phyloP scores from a whole-genome alignment of 1,284 basidiomycete species.

The Ustilago curta region DNA sequence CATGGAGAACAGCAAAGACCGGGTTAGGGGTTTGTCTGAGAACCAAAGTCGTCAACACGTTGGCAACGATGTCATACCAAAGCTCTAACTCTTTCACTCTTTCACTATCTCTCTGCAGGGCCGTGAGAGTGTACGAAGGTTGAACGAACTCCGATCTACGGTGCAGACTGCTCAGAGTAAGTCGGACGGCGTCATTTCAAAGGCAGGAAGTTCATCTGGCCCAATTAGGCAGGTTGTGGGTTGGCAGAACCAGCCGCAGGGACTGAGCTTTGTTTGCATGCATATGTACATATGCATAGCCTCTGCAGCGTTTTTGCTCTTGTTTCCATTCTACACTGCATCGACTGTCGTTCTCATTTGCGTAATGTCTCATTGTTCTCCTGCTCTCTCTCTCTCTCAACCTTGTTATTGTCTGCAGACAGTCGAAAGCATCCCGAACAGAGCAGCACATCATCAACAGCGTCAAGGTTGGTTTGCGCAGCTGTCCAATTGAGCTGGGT shows the following conservation, averaged over 20 bases:
- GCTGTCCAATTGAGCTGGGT: conserved; percentile 36
- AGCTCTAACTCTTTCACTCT: conserved; percentile 12
- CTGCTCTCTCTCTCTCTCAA: not conserved
- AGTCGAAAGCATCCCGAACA: not conserved
- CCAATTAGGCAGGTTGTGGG: conserved; percentile 27
- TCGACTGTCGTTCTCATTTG: not conserved
- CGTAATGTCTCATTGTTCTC: not conserved
- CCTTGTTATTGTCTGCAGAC: not conserved
- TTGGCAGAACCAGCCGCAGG: conserved; percentile 7
- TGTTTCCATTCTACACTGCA: conserved; percentile 43
- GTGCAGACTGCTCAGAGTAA: not conserved
- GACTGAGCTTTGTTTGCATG: conserved; percentile 19
- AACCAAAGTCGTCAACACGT: not conserved
- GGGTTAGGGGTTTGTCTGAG: conserved; percentile 15
- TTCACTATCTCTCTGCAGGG: not conserved
- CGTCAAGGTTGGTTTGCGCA: conserved; percentile 3
- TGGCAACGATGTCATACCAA: conserved; percentile 8
- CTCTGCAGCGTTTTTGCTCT: conserved; percentile 27
- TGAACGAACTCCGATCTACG: conserved; percentile 17
- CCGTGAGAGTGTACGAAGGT: not conserved
- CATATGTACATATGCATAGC: conserved; percentile 22
- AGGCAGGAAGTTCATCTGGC: not conserved
- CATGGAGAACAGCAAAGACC: conserved; percentile 1
- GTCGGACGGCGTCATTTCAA: conserved; percentile 17
- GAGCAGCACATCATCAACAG: not conserved